phyloP scores from a whole-genome alignment of 2,329 filamentous ascomycete genomes.

The Colletotrichum zoysiae region DNA sequence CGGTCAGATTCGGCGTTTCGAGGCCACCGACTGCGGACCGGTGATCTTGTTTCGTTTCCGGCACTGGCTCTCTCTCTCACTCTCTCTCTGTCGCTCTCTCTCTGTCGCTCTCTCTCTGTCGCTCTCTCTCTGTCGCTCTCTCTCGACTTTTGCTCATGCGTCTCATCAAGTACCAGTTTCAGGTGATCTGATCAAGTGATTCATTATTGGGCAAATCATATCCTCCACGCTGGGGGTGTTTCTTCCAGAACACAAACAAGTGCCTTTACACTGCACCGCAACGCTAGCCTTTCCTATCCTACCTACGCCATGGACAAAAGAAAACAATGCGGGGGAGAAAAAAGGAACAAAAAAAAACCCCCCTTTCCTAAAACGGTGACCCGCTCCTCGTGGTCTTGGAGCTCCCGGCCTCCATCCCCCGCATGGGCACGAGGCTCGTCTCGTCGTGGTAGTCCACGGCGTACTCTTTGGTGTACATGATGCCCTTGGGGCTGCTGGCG shows the following conservation, averaged over 20 bases:
- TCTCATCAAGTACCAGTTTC: not conserved
- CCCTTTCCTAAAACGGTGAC: conserved; percentile 22
- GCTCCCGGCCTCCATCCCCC: conserved; percentile 43
- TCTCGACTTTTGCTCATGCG: not conserved
- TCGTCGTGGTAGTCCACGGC: conserved; percentile 53
- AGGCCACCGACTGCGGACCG: not conserved
- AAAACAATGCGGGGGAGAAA: not conserved
- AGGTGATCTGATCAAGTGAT: conserved; percentile 11
- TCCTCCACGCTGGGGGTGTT: conserved; percentile 21
- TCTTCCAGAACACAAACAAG: conserved; percentile 21
- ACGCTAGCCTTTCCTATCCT: conserved; percentile 1
- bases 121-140: no score
- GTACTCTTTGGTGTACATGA: conserved; percentile 52
- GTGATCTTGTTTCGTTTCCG: not conserved
- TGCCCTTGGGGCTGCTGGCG: conserved; percentile 43
- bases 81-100: not conserved
- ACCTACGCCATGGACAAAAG: conserved; percentile 5
- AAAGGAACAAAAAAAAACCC: no score
- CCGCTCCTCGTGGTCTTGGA: conserved; percentile 33
- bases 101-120: no score
- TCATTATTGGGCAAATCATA: conserved; percentile 14
- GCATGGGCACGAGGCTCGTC: conserved; percentile 48
- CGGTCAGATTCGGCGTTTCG: not conserved
- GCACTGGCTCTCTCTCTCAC: no score
- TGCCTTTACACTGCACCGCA: conserved; percentile 23